phyloP scores from a whole-genome alignment of 1,284 basidiomycete species.

The Hypsizygus ulmarius region DNA sequence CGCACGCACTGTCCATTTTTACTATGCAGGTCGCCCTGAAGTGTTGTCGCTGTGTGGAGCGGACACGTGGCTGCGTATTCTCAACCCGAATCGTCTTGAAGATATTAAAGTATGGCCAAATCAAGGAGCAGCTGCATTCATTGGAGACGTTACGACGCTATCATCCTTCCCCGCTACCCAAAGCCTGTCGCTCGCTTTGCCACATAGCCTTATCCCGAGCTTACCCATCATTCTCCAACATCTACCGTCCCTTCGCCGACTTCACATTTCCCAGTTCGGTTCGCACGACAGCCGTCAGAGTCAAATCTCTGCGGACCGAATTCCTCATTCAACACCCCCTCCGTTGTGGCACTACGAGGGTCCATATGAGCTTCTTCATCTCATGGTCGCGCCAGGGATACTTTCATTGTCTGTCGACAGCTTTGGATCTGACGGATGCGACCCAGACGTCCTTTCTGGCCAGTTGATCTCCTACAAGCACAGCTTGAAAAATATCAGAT shows the following conservation, averaged over 20 bases:
- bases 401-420: neutral
- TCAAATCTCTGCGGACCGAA: neutral
- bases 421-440: neutral
- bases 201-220: neutral
- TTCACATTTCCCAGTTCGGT: neutral
- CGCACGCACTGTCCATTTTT: neutral
- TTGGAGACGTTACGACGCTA: neutral
- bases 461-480: neutral
- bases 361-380: slow-evolving; percentile 1
- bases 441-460: neutral
- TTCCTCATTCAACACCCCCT: neutral
- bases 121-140: neutral
- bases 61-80: neutral
- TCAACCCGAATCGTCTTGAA: neutral
- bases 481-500: neutral
- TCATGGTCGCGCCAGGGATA: neutral
- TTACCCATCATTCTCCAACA: neutral
- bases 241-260: neutral
- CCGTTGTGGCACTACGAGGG: slow-evolving; percentile 1
- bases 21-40: neutral
- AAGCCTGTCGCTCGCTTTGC: neutral
- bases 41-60: neutral
- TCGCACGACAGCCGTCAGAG: neutral
- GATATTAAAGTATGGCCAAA: neutral
- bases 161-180: neutral